Evolutionary conservation across 1,139 yeast genomes (phyloP), one percentile per base, ranked within the genome.

Genomic region (Diutina siamensis): DNA sequence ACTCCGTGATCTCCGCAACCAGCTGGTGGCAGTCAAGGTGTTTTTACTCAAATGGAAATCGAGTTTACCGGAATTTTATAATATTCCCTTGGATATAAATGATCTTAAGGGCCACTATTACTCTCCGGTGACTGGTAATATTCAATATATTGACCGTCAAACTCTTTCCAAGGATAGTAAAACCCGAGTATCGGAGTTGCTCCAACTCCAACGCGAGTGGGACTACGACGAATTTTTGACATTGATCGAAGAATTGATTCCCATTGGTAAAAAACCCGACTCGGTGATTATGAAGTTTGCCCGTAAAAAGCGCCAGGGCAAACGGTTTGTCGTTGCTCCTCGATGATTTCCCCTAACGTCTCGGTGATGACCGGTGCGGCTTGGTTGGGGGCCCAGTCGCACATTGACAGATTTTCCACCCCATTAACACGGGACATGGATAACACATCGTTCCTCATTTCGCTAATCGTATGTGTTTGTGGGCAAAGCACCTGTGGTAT

Each of bases 271-370:
- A 49, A 84, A 83, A 58, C 62, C 76, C 10, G 96, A 87, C 47
- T 72, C 76, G 46, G 76, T 85, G 51, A 71, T 87, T 17, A 69
- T 87, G 69, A 88, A 88, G 60, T 83, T 69, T 59, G 95, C 94
- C 2, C 74, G 77, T 52, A 80, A 80, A 61, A 79, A 74, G 57
- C 72, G 72, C 44, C 61, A 72, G 10, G 85, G 83, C 1, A 74
- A 72, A 53, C 45, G 32, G 33, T 50, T 52, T 20, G 46, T 49
- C 9, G 49, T 52, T 7, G 45, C 51, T 44, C 50, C 53, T 5
- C 45, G 54, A 9, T 51, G 27, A 17, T 28, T 3, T 25, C 22
- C 28, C 17, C 27, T 4, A 10, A 27, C 8, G 17, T 17, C 21
- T 25, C 41, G 41, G 2, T 32, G n/a, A n/a, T n/a, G n/a, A n/a